phyloP scores from a whole-genome alignment of 768 basidiomycete genomes.

The Floccularia luteovirens region DNA sequence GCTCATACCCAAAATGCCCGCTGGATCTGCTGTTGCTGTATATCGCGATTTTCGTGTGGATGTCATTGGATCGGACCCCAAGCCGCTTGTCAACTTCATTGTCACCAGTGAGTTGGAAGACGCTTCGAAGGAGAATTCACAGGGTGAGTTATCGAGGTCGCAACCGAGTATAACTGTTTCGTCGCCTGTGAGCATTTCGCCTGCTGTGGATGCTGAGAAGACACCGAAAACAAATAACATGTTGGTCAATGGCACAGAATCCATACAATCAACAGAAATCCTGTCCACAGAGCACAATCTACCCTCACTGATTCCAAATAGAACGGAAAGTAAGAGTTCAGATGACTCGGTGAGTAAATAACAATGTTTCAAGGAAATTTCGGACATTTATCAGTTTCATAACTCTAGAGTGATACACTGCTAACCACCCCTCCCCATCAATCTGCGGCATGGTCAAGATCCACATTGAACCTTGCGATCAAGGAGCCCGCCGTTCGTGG shows the following conservation, averaged over 20 bases:
- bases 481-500: constrained; percentile 65
- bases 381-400: constrained; percentile 7
- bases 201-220: too few species aligned
- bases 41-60: constrained; percentile 59
- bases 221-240: background rate
- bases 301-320: constrained; percentile 21
- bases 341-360: constrained; percentile 45
- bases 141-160: constrained; percentile 6
- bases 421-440: constrained; percentile 39
- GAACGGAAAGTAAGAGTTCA: constrained; percentile 40
- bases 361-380: constrained; percentile 1
- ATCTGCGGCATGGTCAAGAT: constrained; percentile 45
- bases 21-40: constrained; percentile 65
- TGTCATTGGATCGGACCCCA: constrained; percentile 35
- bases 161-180: constrained; percentile 6
- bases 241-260: constrained; percentile 3
- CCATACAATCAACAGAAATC: constrained; percentile 2
- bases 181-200: background rate
- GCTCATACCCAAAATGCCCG: constrained; percentile 65
- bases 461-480: constrained; percentile 43
- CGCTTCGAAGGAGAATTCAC: constrained; percentile 12
- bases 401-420: constrained; percentile 30
- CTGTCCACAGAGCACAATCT: constrained; percentile 6
- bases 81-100: constrained; percentile 60
- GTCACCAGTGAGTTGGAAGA: constrained; percentile 74